phyloP scores from a whole-genome alignment of 1,284 basidiomycete genomes.

The Cryptococcus sp. region DNA sequence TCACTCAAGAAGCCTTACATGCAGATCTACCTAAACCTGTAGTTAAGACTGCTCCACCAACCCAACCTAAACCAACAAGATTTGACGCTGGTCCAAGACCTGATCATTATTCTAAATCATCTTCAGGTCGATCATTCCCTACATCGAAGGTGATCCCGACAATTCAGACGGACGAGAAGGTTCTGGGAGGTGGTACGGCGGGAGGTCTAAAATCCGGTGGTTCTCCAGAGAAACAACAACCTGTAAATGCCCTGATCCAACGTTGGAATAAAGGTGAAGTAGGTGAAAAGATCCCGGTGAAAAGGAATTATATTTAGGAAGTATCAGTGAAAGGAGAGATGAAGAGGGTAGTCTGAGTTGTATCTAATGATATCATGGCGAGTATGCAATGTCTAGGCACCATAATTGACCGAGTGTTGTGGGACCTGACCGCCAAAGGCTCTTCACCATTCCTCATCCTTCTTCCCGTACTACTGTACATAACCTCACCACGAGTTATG shows the following conservation, averaged over 20 bases:
- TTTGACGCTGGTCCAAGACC: not conserved
- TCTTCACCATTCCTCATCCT: not conserved
- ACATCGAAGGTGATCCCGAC: slow-evolving; percentile 4
- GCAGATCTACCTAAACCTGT: slow-evolving; percentile 8
- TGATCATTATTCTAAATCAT: slow-evolving; percentile 20
- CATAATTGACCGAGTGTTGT: no score
- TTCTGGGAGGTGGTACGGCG: not conserved
- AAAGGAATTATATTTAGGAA: no score
- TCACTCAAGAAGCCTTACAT: not conserved
- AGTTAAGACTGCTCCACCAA: slow-evolving; percentile 7
- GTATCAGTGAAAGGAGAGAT: no score
- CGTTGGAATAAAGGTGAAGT: slow-evolving; percentile 39
- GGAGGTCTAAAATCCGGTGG: not conserved
- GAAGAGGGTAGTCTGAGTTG: no score
- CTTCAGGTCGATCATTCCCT: slow-evolving; percentile 31
- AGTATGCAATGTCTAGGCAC: no score
- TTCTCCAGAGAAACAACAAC: slow-evolving; percentile 39
- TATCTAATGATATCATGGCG: no score
- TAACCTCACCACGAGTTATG: no score
- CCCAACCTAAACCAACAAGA: slow-evolving; percentile 11
- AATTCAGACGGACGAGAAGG: not conserved
- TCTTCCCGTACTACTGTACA: not conserved
- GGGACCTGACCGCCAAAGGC: no score
- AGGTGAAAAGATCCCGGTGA: not conserved
- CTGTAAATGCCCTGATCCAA: slow-evolving; percentile 38